Evolutionary conservation across 148 eudicot species (phyloP), one percentile per base, ranked within the genome.

Genomic region (Cornus controversa): DNA sequence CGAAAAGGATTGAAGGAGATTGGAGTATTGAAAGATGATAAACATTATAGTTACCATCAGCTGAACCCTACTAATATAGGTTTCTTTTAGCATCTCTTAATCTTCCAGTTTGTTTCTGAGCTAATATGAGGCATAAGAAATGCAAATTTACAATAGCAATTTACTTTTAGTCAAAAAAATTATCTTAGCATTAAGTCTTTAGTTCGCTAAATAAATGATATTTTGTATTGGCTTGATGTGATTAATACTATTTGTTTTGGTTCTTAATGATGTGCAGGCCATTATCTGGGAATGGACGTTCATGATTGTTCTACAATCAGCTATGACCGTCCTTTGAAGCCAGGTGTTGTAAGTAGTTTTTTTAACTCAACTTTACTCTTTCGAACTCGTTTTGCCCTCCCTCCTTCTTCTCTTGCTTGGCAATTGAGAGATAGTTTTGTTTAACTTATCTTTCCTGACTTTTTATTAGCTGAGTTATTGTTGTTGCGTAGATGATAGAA

Each of bases 31-130:
- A 91, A 86, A 86, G 75, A 84, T 75, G 86, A 78, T 72, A 71
- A 74, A 36, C 74, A 78, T 80, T 84, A 81, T 69, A 83, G 73
- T 76, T 95, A 91, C 79, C 90, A 91, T 86, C 88, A 86, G 87
- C 88, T 95, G 58, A 95, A 95, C 82, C 97, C 98, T 73, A 95
- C 98, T 64, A 93, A 80, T 81, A 93, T 92, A 92, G 98, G 98
- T 94, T 14, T 69, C 24, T 76, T 67, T 58, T 62, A 7, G 50
- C 47, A 65, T 69, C 54, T 66, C 28, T 77, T 53, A 47, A 71
- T 79, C 29, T 50, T 27, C 42, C 42, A 60, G 26, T 71, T 70
- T 50, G 45, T 57, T 69, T 26, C 24, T 37, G 40, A 71, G 42
- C 34, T 4, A 28, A 31, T 74, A 71, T 58, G 40, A 50, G 71